Evolutionary conservation across 1,139 yeast genomes (phyloP), one percentile per base, ranked within the genome.

Genomic region (Geotrichum klebahnii): DNA sequence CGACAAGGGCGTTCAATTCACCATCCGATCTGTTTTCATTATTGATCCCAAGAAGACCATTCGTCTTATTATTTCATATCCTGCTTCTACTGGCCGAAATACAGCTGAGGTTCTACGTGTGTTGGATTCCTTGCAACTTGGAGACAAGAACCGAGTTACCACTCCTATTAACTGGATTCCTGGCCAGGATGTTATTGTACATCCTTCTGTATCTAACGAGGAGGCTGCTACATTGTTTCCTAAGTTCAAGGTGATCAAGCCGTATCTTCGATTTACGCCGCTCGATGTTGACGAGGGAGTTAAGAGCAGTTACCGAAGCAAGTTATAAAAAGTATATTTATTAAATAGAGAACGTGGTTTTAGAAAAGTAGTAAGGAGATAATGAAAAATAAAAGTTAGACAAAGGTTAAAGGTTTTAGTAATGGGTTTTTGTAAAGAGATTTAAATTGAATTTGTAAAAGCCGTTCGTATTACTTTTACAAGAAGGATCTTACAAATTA

Each of bases 151-250:
- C 72, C 77, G 84, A 61, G 71, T 85, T 59, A 83, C 89, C 56
- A 85, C 94, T 49, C 95, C 95, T 55, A 81, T 86, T 65, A 84
- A 86, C 75, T 86, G 95, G 95, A 77, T 79, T 59, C 85, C 84
- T 53, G 95, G 95, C 60, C 84, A 85, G 60, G 95, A 86, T 69
- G 94, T 85, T 53, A 84, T 86, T 62, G 82, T 86, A 57, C 90
- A 84, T 58, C 90, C 92, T 59, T 67, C 79, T 50, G 84, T 82
- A 50, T 70, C 80, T 50, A 80, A 83, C 67, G 86, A 79, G 52
- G 86, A 80, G 66, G 94, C 94, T 48, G 77, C 78, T 71, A 76
- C 77, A 55, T 69, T 79, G 63, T 85, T 84, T 76, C 90, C 90
- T 56, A 79, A 82, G 65, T 84, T 82, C 79, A 76, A 84, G 69